Evolutionary conservation across 257 asterid species (phyloP), one percentile per base, ranked within the genome.

Genomic region (Solanum sparsipilum): DNA sequence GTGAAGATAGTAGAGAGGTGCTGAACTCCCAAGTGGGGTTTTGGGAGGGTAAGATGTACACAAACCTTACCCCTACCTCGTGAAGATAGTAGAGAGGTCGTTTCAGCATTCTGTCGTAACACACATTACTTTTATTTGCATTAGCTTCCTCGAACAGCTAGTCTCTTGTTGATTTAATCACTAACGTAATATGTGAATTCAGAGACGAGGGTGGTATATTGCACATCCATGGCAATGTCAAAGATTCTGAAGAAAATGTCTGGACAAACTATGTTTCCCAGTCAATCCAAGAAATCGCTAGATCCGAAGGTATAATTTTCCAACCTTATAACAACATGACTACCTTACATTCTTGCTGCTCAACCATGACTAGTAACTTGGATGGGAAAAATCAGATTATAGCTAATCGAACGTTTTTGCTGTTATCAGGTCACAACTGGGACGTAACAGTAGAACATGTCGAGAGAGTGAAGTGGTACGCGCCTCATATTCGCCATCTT

Each of bases 391-490:
- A 10, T 32, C 5, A 23, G 73, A 3, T 68, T 68, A 4, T 60
- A 36, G 71, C 81, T 67, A 60, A 83, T 70, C 35, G 25, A 72
- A n/a, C 18, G 11, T 29, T 88, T 11, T 86, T 70, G 89, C 25
- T 86, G 84, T 46, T 73, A 58, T 73, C 96, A 97, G 99, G 98
- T 79, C 93, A 84, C 75, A 27, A 13, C 21, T 97, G 98, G 98
- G 94, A 95, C 82, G 96, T 96, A 32, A 91, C 93, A 0, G 92
- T 94, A 5, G 92, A 94, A 29, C 99, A 96, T 23, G 87, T 94
- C 0, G 99, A 96, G 92, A 95, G 98, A 88, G 99, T 97, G 68
- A 97, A 97, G 91, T 95, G 99, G 98, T 97, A 97, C 44, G 99
- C 98, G 36, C 99, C 99, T 9, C 98, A 90, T 78, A 92, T 95